Evolutionary conservation across 257 asterid genomes (phyloP).

Genomic region (Solanum ossicruentum): DNA sequence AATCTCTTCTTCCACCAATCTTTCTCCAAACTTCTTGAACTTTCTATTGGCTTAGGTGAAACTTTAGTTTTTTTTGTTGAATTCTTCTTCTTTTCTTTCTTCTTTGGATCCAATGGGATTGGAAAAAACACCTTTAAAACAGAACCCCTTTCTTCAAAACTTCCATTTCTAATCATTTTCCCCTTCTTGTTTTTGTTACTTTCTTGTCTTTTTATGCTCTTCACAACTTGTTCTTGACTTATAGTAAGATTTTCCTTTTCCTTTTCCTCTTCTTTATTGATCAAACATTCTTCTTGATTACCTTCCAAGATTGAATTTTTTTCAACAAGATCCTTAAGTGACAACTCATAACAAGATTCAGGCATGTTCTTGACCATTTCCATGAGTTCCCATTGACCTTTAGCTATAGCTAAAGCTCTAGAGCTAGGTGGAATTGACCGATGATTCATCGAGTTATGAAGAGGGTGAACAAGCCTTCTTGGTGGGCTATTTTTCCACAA

Average conservation of each 20-base stretch:
- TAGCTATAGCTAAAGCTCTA: slow-evolving; percentile 50
- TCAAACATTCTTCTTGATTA: slow-evolving; percentile 7
- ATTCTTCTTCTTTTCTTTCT: slow-evolving; percentile 6
- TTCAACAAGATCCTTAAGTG: slow-evolving; percentile 69
- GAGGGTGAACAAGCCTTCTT: slow-evolving; percentile 19
- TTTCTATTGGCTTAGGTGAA: slow-evolving; percentile 17
- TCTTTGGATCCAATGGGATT: slow-evolving; percentile 22
- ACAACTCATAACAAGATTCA: slow-evolving; percentile 52
- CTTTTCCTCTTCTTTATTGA: background rate
- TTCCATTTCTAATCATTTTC: slow-evolving; percentile 19
- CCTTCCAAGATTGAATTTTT: slow-evolving; percentile 8
- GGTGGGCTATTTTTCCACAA: slow-evolving; percentile 41
- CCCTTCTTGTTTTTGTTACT: slow-evolving; percentile 6
- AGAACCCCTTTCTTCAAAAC: slow-evolving; percentile 36
- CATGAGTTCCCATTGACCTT: slow-evolving; percentile 85
- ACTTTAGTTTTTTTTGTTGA: slow-evolving; percentile 10
- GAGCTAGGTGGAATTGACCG: slow-evolving; percentile 34
- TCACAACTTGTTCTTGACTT: background rate
- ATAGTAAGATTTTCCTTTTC: too few relatives aligned
- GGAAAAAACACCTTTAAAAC: slow-evolving; percentile 60
- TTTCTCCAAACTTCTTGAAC: background rate
- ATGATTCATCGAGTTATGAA: background rate
- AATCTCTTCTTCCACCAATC: slow-evolving; percentile 15
- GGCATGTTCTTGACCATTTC: slow-evolving; percentile 83
- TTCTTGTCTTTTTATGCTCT: slow-evolving; percentile 10